phyloP scores from a whole-genome alignment of 768 basidiomycete species.

The Asterophora parasitica region DNA sequence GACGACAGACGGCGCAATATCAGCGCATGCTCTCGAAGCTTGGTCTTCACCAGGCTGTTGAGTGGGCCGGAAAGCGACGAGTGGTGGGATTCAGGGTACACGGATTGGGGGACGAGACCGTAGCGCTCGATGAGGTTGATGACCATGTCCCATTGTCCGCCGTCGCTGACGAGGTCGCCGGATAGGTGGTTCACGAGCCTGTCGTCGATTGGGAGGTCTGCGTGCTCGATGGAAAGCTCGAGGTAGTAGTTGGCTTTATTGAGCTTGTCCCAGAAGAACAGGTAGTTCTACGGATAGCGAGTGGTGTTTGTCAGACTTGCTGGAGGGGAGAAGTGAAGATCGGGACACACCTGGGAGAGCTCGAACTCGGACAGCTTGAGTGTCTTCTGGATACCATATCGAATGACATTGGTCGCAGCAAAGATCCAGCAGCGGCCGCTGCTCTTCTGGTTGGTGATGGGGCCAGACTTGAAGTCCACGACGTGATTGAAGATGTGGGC shows the following conservation, averaged over 20 bases:
- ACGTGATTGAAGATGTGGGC: conserved; percentile 79
- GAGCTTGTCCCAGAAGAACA: conserved; percentile 96
- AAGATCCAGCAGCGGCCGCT: conserved; percentile 96
- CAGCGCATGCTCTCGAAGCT: conserved; percentile 87
- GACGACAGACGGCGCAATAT: conserved; percentile 63
- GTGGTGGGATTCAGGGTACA: conserved; percentile 83
- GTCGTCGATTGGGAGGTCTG: conserved; percentile 75
- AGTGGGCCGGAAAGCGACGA: conserved; percentile 71
- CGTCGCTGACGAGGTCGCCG: conserved; percentile 77
- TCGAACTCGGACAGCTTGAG: conserved; percentile 87
- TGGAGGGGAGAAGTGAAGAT: not conserved
- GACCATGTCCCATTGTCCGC: conserved; percentile 95
- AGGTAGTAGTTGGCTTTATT: conserved; percentile 93
- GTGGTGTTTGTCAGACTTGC: not conserved
- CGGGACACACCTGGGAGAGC: conserved; percentile 66
- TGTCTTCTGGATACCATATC: conserved; percentile 81
- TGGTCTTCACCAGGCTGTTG: conserved; percentile 79
- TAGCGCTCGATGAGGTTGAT: conserved; percentile 61
- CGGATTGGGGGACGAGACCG: conserved; percentile 78
- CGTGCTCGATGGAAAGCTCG: conserved; percentile 79
- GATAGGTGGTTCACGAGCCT: conserved; percentile 78
- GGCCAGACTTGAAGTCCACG: conserved; percentile 76
- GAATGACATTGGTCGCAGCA: conserved; percentile 82
- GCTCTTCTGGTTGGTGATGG: conserved; percentile 82
- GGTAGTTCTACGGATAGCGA: conserved; percentile 53